Conservation (phyloP, 129 eudicot species). For the Helianthus annuus region HanXRQr2.0-SUNRISE NC_035441.2:180531291-180531790, state of each 20-base stretch:
- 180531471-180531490: constrained; percentile 97
- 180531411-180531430: constrained; percentile 77
- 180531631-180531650: constrained; percentile 92
- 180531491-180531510: constrained; percentile 74
- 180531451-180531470: constrained; percentile 75
- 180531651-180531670: constrained; percentile 62
- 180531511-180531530: constrained; percentile 46
- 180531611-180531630: constrained; percentile 72
- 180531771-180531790: constrained; percentile 83
- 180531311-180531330: constrained; percentile 47
- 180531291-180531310: constrained; percentile 70
- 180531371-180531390: constrained; percentile 73
- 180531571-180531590: constrained; percentile 2
- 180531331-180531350: constrained; percentile 62
- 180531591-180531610: constrained; percentile 92
- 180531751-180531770: constrained; percentile 86
- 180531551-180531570: constrained; percentile 14
- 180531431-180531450: constrained; percentile 56
- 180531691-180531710: constrained; percentile 55
- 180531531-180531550: constrained; percentile 9
- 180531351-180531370: constrained; percentile 65
- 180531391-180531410: constrained; percentile 84
- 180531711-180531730: constrained; percentile 68
- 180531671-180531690: constrained; percentile 67
- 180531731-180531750: constrained; percentile 67